Evolutionary conservation across 1,284 basidiomycete genomes (phyloP), one percentile per base, ranked within the genome.

Genomic region (Papiliotrema fonsecae): DNA sequence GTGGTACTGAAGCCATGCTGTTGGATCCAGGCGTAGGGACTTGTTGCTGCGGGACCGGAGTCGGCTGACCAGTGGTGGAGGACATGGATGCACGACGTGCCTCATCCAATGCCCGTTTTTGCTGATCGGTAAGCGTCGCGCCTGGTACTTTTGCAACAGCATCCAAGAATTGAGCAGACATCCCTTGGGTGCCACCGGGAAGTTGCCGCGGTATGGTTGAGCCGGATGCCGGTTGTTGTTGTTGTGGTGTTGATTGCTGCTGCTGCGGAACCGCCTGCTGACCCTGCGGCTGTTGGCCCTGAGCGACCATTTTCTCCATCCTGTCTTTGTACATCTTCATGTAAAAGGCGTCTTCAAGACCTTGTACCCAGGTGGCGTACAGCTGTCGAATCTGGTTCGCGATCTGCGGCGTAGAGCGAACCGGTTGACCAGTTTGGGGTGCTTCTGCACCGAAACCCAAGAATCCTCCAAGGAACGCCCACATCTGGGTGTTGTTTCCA

Each of bases 391-490:
- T 42, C 47, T 69, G 61, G 16, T 52, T 44, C 1, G 66, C 64
- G 22, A 60, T 52, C 18, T 49, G 51, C 10, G 54, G 52, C 3
- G 48, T 54, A 2, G 61, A 58, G 4, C 56, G 41, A 7, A 56
- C 49, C 9, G 62, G 57, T 41, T 60, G 62, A 18, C 58, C 60
- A 11, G 52, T 50, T 42, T 56, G 22, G 24, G 45, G 13, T 22
- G 19, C 32, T 16, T 32, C 36, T 6, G 53, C 21, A 28, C 28
- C 43, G 42, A 65, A 64, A n/a, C 66, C 66, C 14, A 65, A 50
- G 34, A 56, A 47, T 16, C 60, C 66, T 19, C 57, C 66, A 2
- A 69, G 47, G 35, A 54, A 50, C 2, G 55, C 52, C 66, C 66
- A 69, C 25, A 30, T 19, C 16, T 36, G 39, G 16, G 27, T 31